Percentiles rank a stretch among this genome's conserved stretches.
phyloP scores from a whole-genome alignment of 2,329 filamentous ascomycete genomes.

The Phoma sp. region DNA sequence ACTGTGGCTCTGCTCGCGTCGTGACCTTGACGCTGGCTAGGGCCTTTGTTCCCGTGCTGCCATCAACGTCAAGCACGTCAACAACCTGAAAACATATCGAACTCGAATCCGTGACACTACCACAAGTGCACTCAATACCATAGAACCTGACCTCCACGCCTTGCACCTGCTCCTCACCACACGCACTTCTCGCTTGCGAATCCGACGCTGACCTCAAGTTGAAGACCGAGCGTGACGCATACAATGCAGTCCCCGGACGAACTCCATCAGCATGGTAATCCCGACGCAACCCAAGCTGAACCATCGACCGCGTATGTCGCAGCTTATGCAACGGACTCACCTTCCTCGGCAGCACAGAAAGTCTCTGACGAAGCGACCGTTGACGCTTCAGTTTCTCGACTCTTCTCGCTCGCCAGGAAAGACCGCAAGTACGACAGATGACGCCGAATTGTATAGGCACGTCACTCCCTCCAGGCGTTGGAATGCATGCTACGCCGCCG shows the following conservation, averaged over 20 bases:
- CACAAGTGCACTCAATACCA: slow-evolving; percentile 32
- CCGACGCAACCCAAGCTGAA: slow-evolving; percentile 4
- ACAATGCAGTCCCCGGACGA: not conserved
- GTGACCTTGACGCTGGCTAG: not conserved
- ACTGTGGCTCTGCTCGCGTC: slow-evolving; percentile 8
- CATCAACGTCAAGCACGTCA: slow-evolving; percentile 9
- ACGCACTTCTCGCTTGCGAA: slow-evolving; percentile 17
- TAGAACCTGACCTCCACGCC: slow-evolving; percentile 28
- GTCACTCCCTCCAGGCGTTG: not conserved
- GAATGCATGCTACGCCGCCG: slow-evolving; percentile 23
- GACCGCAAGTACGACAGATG: slow-evolving; percentile 33
- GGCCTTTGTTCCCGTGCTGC: no score
- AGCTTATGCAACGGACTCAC: slow-evolving; percentile 20
- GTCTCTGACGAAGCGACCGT: slow-evolving; percentile 2
- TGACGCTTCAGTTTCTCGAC: slow-evolving; percentile 5
- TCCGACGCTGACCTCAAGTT: slow-evolving; percentile 19
- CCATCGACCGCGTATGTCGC: slow-evolving; percentile 22
- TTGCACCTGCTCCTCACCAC: slow-evolving; percentile 22
- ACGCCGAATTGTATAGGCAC: slow-evolving; percentile 32
- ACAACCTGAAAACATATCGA: slow-evolving; percentile 35
- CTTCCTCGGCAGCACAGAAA: slow-evolving; percentile 24
- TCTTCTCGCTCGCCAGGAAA: slow-evolving; percentile 29
- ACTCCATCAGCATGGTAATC: not conserved
- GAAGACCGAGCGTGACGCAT: slow-evolving; percentile 14
- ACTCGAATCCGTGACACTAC: slow-evolving; percentile 17